These are phyloP conservation scores for Penicillium vulpinum DNA, from an alignment of 2,329 filamentous ascomycete species.

Conservation along the genomic window DNA sequence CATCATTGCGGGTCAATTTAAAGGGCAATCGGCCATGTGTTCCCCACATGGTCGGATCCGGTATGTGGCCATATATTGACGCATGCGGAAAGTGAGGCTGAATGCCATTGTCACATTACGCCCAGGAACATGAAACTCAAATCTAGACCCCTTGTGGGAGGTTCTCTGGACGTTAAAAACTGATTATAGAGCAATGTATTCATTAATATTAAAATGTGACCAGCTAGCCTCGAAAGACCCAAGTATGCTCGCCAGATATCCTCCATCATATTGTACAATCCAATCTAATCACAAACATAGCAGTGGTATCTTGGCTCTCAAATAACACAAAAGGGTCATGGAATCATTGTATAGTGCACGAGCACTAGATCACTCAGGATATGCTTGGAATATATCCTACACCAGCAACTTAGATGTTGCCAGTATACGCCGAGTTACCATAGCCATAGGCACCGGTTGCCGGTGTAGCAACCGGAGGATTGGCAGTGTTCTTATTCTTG, in stretches of 20 bases:
- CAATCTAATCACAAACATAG: constrained; percentile 16
- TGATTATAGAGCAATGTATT: neutral
- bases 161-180: too few relatives aligned
- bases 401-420: constrained; percentile 24
- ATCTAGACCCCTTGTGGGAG: neutral
- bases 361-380: neutral
- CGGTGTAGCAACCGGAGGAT: constrained; percentile 4
- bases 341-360: constrained; percentile 14
- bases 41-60: neutral
- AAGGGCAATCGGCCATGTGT: neutral
- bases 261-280: constrained; percentile 14
- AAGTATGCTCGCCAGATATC: constrained; percentile 9
- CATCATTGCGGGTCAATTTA: neutral
- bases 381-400: neutral
- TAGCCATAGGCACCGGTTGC: constrained; percentile 31
- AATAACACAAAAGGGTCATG: constrained; percentile 17
- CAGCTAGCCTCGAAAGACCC: constrained; percentile 2
- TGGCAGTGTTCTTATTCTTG: constrained; percentile 23
- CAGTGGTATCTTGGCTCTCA: constrained; percentile 23
- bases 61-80: neutral
- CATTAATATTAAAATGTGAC: constrained; percentile 9
- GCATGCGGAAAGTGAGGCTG: constrained; percentile 3
- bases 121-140: neutral
- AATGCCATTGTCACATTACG: neutral
- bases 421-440: constrained; percentile 35